Percentiles rank a stretch among this genome's conserved stretches.
These are phyloP conservation scores for Yarrowia osloensis DNA, from an alignment of 805 yeast genomes.

Conservation along the genomic window DNA sequence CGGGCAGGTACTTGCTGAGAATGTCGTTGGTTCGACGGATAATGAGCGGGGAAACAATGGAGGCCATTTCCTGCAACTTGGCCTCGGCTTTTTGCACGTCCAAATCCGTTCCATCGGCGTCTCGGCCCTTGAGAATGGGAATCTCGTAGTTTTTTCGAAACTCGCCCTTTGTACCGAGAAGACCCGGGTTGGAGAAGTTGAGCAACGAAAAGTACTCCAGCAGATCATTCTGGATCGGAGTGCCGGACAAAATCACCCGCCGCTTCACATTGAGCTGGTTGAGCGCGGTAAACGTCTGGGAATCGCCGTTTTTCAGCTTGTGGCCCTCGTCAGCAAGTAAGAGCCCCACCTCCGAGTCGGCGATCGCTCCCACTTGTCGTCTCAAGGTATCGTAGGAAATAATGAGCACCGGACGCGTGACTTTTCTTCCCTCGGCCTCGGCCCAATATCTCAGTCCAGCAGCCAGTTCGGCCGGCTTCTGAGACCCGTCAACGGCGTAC, in stretches of 20 bases:
- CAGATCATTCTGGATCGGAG: constrained; percentile 94
- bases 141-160: constrained; percentile 83
- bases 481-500: constrained; percentile 82
- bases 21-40: constrained; percentile 95
- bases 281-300: constrained; percentile 84
- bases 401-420: constrained; percentile 90
- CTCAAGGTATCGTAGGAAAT: constrained; percentile 93
- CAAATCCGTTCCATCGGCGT: constrained; percentile 80
- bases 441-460: constrained; percentile 81
- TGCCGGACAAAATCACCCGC: constrained; percentile 90
- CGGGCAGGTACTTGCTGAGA: constrained; percentile 88
- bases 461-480: constrained; percentile 68
- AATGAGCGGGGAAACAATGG: constrained; percentile 81
- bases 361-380: constrained; percentile 74
- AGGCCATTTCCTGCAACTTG: constrained; percentile 69
- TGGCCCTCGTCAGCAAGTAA: constrained; percentile 87
- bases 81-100: constrained; percentile 69
- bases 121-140: constrained; percentile 81
- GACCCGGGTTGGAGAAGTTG: constrained; percentile 92
- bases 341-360: constrained; percentile 79
- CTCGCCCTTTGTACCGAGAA: constrained; percentile 79
- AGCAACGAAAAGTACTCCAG: constrained; percentile 90
- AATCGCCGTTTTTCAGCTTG: constrained; percentile 83
- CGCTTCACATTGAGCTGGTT: constrained; percentile 82
- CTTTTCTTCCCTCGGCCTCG: constrained; percentile 77